phyloP scores from a whole-genome alignment of 2,329 filamentous ascomycete species.

The Dothideomycetidae sp. region DNA sequence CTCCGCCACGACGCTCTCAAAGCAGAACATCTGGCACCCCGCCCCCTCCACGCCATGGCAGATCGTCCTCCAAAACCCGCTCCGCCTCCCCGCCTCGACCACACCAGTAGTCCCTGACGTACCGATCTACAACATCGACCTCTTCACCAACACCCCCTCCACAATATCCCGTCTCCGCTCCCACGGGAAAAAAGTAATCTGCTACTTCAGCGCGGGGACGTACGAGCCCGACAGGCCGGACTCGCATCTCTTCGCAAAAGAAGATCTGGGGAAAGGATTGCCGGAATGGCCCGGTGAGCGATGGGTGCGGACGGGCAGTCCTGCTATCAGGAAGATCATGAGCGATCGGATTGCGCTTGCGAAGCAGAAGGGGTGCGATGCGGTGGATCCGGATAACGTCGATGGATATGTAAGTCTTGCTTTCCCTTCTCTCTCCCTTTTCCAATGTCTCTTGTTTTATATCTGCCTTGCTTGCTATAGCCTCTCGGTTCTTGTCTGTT shows the following conservation, averaged over 20 bases:
- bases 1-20: too few species aligned
- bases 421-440: background rate
- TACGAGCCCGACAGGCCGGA: constrained; percentile 52
- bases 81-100: constrained; percentile 23
- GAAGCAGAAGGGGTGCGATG: constrained; percentile 25
- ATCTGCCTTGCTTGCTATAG: too few species aligned
- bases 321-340: constrained; percentile 52
- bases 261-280: constrained; percentile 44
- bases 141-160: constrained; percentile 38
- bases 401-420: constrained; percentile 13
- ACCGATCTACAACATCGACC: constrained; percentile 46
- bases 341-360: constrained; percentile 44
- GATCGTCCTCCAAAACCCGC: constrained; percentile 39
- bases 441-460: background rate
- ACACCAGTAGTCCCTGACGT: constrained; percentile 35
- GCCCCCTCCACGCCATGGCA: constrained; percentile 43
- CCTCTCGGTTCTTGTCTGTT: too few species aligned
- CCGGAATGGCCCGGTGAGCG: constrained; percentile 52
- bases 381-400: constrained; percentile 24
- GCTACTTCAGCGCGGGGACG: constrained; percentile 61
- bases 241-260: constrained; percentile 36
- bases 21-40: constrained; percentile 46
- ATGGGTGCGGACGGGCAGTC: constrained; percentile 48
- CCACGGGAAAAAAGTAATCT: constrained; percentile 48
- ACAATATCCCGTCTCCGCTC: constrained; percentile 36